Conservation (phyloP, 768 basidiomycete species). For the Phanerodontia chrysosporium region DNA sequence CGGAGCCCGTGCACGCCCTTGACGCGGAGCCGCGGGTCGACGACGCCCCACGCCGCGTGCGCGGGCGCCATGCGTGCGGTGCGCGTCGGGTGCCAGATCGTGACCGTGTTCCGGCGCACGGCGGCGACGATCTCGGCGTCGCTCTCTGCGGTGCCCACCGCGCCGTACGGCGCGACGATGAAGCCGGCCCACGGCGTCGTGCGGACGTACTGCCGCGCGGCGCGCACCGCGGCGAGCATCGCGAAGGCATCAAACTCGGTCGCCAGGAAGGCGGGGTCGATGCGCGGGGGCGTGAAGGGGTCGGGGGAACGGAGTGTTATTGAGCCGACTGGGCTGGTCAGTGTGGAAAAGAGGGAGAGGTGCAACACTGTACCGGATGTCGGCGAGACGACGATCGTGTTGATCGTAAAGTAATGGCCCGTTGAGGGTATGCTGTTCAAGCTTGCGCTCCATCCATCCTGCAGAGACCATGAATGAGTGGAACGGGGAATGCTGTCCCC, state of each 20-base stretch:
- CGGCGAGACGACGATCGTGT: slow-evolving; percentile 1
- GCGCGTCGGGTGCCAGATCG: slow-evolving; percentile 30
- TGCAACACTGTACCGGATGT: not conserved
- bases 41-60: slow-evolving; percentile 28
- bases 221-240: slow-evolving; percentile 12
- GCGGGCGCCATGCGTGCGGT: slow-evolving; percentile 30
- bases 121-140: slow-evolving; percentile 28
- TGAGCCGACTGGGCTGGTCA: slow-evolving; percentile 3
- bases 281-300: slow-evolving; percentile 13
- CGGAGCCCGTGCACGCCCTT: slow-evolving; percentile 16
- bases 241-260: not conserved
- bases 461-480: not conserved
- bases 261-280: slow-evolving; percentile 10
- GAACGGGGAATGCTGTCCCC: too few relatives aligned
- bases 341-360: not conserved
- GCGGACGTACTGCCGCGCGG: slow-evolving; percentile 4
- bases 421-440: slow-evolving; percentile 5
- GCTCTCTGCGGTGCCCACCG: slow-evolving; percentile 19
- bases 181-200: slow-evolving; percentile 6
- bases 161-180: slow-evolving; percentile 1
- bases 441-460: slow-evolving; percentile 12
- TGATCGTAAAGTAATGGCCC: slow-evolving; percentile 2
- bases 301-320: slow-evolving; percentile 7
- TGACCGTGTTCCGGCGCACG: slow-evolving; percentile 19
- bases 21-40: slow-evolving; percentile 26